These are phyloP conservation scores for Coemansia sp. DNA, from an alignment of 192 early-diverging fungal genomes.

Conservation along the genomic window DNA sequence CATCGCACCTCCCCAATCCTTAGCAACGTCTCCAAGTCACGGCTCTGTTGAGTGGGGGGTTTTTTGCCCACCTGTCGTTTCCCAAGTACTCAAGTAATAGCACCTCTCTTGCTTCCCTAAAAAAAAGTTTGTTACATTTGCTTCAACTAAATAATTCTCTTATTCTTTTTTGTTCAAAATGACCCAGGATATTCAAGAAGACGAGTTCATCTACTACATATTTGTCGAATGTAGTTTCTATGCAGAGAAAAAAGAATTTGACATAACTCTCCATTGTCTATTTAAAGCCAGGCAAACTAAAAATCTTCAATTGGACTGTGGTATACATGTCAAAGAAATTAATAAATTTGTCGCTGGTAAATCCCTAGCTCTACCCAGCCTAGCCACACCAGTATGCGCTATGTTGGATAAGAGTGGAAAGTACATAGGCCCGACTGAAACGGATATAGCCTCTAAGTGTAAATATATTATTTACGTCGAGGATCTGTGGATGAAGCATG, in stretches of 20 bases:
- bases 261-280: not conserved
- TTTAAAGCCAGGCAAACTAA: not conserved
- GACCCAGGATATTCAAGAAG: not conserved
- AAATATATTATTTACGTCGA: not conserved
- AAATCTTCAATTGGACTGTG: not conserved
- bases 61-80: too few species aligned
- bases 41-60: too few species aligned
- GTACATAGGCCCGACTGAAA: not conserved
- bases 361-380: too few species aligned
- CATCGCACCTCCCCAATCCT: too few species aligned
- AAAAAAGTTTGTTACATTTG: not conserved
- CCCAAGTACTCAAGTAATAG: too few species aligned
- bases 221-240: not conserved
- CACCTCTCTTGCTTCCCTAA: not conserved
- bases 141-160: not conserved
- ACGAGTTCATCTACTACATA: not conserved
- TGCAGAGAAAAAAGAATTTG: not conserved
- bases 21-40: too few species aligned
- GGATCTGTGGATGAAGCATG: not conserved
- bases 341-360: not conserved
- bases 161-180: not conserved
- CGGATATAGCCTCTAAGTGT: not conserved
- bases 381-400: not conserved
- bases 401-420: not conserved
- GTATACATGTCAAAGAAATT: not conserved